Conservation (phyloP, 2,329 filamentous ascomycete species). For the Sporothrix euskadiensis region DNA sequence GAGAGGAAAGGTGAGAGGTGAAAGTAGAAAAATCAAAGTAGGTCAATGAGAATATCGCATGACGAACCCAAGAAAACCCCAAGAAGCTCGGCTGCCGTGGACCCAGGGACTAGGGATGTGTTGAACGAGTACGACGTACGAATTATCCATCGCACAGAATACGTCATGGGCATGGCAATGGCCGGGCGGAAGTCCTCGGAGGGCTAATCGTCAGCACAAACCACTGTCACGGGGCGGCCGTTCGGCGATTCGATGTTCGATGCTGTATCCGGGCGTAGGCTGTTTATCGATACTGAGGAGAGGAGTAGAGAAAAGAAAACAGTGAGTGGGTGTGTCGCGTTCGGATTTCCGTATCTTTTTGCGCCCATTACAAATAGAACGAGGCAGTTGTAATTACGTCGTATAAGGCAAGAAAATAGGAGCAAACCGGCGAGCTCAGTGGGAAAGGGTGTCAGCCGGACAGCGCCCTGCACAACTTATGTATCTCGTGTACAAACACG, state of each 20-base stretch:
- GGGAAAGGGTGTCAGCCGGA: not conserved
- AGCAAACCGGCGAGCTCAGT: not conserved
- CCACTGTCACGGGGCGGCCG: not conserved
- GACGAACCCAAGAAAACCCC: not conserved
- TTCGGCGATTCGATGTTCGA: not conserved
- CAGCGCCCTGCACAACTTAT: not conserved
- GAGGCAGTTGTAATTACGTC: not conserved
- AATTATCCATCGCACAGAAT: not conserved
- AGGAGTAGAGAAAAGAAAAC: not conserved
- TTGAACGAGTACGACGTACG: not conserved
- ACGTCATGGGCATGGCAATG: not conserved
- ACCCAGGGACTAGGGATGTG: not conserved
- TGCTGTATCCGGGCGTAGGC: not conserved
- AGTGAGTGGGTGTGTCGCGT: not conserved
- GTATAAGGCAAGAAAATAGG: not conserved
- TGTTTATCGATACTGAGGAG: not conserved
- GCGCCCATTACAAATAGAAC: conserved; percentile 10
- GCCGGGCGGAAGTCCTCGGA: not conserved
- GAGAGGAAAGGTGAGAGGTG: not conserved
- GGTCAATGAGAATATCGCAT: not conserved
- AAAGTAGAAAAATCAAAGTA: conserved; percentile 1
- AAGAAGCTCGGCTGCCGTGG: not conserved
- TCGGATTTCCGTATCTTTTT: not conserved
- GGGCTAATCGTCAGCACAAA: not conserved
- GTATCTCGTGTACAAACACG: not conserved